Conservation (phyloP, 805 yeast species). For the Yamadazyma paraphyllophila region DNA sequence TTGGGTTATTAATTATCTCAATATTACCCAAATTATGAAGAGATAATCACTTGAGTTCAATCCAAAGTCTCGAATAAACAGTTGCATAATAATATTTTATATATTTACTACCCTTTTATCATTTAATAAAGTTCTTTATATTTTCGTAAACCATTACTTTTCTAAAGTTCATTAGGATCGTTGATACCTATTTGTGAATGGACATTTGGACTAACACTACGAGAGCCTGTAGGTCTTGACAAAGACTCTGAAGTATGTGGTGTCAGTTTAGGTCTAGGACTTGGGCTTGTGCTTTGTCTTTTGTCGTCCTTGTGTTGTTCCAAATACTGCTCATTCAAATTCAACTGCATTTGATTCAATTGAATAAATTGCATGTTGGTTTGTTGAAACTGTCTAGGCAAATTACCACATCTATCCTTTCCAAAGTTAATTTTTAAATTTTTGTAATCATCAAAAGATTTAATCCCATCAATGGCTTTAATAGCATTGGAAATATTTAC, state of each 20-base stretch:
- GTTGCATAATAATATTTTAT: neutral
- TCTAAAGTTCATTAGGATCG: conserved; percentile 6
- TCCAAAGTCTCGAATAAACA: neutral
- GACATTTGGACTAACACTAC: conserved; percentile 3
- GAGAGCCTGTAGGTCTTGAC: conserved; percentile 4
- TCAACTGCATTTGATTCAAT: conserved; percentile 10
- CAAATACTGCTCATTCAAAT: conserved; percentile 10
- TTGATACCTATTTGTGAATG: conserved; percentile 1
- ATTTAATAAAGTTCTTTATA: conserved; percentile 1
- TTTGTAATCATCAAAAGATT: conserved; percentile 62
- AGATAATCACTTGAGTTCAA: no score
- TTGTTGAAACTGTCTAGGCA: conserved; percentile 70
- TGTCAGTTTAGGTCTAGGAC: conserved; percentile 4
- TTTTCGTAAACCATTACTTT: conserved; percentile 9
- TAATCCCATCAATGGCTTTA: conserved; percentile 87
- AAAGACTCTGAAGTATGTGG: conserved; percentile 3
- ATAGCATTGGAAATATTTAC: conserved; percentile 90
- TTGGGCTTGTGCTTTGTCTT: conserved; percentile 1
- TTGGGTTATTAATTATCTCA: conserved; percentile 33
- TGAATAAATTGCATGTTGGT: conserved; percentile 14
- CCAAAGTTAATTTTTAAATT: conserved; percentile 85
- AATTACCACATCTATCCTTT: conserved; percentile 92
- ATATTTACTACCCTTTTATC: neutral
- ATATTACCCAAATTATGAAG: conserved; percentile 34
- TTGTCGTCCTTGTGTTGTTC: conserved; percentile 4